These are phyloP conservation scores for Leishmania mexicana DNA, from an alignment of 208 protist species.

Conservation along the genomic window DNA sequence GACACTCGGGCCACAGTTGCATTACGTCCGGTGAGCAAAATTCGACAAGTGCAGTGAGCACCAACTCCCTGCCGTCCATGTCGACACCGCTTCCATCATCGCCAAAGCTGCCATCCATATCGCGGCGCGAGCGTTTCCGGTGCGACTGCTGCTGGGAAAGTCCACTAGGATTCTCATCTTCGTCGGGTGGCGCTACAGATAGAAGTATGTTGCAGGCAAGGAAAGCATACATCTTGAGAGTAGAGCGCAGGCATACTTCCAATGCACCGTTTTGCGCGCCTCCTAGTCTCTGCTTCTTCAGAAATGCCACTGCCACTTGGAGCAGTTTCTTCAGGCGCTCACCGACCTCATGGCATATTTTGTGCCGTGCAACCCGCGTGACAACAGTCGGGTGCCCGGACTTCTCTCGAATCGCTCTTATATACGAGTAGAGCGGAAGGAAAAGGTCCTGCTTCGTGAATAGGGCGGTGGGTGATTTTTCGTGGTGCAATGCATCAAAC, in stretches of 20 bases:
- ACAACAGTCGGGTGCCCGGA: conserved; percentile 27
- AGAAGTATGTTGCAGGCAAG: conserved; percentile 73
- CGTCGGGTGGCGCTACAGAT: conserved; percentile 47
- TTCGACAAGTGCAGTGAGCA: conserved; percentile 79
- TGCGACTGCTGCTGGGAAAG: conserved; percentile 38
- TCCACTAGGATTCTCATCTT: conserved; percentile 40
- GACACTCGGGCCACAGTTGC: conserved; percentile 53
- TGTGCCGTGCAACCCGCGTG: conserved; percentile 68
- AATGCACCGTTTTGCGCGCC: conserved; percentile 39
- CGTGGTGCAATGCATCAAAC: conserved; percentile 76
- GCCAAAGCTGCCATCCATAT: conserved; percentile 69
- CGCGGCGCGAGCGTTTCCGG: conserved; percentile 40
- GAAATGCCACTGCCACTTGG: conserved; percentile 65
- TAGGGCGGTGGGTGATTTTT: conserved; percentile 84
- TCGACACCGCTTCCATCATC: conserved; percentile 89
- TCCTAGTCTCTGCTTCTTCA: conserved; percentile 41
- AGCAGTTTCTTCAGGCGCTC: conserved; percentile 87
- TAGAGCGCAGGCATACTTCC: conserved; percentile 73
- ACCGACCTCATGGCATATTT: conserved; percentile 88
- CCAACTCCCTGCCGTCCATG: conserved; percentile 87
- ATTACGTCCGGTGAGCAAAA: conserved; percentile 66
- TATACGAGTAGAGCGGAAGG: conserved; percentile 66
- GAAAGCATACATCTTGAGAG: conserved; percentile 90
- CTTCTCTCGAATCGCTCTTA: conserved; percentile 69
- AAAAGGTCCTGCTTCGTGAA: conserved; percentile 80